Evolutionary conservation across 441 rosid species (phyloP), one percentile per base, ranked within the genome.

Genomic region (Daphne laureola): DNA sequence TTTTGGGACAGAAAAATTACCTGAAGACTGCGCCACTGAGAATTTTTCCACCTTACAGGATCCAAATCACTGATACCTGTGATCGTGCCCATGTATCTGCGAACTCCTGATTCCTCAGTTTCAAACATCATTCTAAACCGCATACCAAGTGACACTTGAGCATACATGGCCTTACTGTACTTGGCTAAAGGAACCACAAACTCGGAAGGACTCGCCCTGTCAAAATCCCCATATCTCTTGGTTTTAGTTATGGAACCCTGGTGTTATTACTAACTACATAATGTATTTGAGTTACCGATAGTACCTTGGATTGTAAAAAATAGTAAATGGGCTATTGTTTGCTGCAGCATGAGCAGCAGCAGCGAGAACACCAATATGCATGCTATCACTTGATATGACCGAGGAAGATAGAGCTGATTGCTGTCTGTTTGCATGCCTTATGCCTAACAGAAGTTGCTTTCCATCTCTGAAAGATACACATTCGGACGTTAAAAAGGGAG

Each of bases 21-120:
- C 98, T 88, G 98, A 72, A 92, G 92, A 76, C 83, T 92, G 56
- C 98, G 92, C 98, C 97, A 89, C 63, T 89, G 96, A 38, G 98
- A 92, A 67, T 63, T 73, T 71, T 89, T 92, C 98, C 96, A 92
- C 61, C 98, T 66, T 53, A 84, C 78, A 14, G 86, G 69, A 70
- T 92, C 97, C 67, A 91, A 70, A 66, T 92, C 98, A 57, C 86
- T 84, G 53, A 84, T 78, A 62, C 86, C 87, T 2, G 96, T 92
- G 59, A 92, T 67, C n/a, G 98, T 88, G 58, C 98, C 97, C 97
- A 92, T 92, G 64, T 89, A 89, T 56, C 96, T 80, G 17, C 94
- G 93, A 31, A 89, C 82, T 66, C 96, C 97, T 0, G 96, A 92
- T 61, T 92, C 98, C 66, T 92, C 96, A 0, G 94, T 90, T 73